These are phyloP conservation scores for Kwoniella bestiolae DNA, from an alignment of 768 basidiomycete genomes.

Conservation along the genomic window DNA sequence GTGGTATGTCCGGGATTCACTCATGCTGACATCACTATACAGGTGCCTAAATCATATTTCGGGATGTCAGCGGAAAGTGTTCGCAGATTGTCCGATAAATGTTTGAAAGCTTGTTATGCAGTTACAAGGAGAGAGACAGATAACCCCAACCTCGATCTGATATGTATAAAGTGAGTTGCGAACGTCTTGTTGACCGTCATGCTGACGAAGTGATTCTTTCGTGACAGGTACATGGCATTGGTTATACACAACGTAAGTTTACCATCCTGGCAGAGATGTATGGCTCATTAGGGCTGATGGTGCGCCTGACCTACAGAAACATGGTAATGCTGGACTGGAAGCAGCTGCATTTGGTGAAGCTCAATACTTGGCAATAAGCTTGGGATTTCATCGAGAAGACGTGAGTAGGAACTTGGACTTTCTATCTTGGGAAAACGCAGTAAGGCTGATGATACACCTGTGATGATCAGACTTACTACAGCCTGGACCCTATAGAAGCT, in stretches of 20 bases:
- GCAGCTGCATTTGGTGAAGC: slow-evolving; percentile 27
- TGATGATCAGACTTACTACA: slow-evolving; percentile 11
- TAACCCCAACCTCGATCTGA: slow-evolving; percentile 23
- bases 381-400: slow-evolving; percentile 31
- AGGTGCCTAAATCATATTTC: slow-evolving; percentile 38
- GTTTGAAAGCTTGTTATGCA: slow-evolving; percentile 29
- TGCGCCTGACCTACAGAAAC: slow-evolving; percentile 16
- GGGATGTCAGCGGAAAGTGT: slow-evolving; percentile 34
- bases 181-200: background rate
- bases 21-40: too few relatives aligned
- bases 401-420: slow-evolving; percentile 6
- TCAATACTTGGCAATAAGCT: slow-evolving; percentile 20
- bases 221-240: slow-evolving; percentile 19
- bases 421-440: background rate
- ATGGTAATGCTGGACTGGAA: slow-evolving; percentile 22
- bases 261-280: background rate
- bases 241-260: slow-evolving; percentile 26
- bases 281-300: background rate
- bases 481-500: slow-evolving; percentile 36
- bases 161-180: slow-evolving; percentile 34
- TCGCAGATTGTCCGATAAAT: slow-evolving; percentile 29
- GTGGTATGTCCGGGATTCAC: too few relatives aligned
- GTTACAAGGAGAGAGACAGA: slow-evolving; percentile 29
- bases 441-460: background rate
- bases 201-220: background rate